These are phyloP conservation scores for Tricholomella constricta DNA, from an alignment of 768 basidiomycete species.

Conservation along the genomic window DNA sequence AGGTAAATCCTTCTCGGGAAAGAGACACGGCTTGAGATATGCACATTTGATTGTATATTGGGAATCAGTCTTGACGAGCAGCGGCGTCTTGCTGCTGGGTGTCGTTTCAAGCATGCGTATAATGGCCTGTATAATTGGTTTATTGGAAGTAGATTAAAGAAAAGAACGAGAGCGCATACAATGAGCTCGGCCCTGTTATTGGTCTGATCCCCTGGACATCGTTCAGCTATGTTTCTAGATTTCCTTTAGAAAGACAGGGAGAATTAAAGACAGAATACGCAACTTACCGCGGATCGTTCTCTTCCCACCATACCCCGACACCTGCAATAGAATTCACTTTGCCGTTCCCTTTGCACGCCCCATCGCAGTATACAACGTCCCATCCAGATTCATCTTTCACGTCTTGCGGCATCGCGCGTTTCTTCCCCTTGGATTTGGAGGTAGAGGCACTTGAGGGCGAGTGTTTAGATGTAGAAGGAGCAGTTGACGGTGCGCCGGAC, in stretches of 20 bases:
- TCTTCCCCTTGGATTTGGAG: conserved; percentile 31
- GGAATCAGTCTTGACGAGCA: conserved; percentile 87
- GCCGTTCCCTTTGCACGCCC: conserved; percentile 86
- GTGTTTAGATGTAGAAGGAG: not conserved
- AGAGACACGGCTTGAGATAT: conserved; percentile 15
- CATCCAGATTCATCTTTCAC: conserved; percentile 33
- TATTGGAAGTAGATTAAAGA: not conserved
- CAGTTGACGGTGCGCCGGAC: conserved; percentile 11
- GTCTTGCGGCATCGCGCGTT: conserved; percentile 28
- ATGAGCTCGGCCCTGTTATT: conserved; percentile 90
- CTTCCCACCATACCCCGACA: conserved; percentile 89
- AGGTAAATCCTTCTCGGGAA: conserved; percentile 1
- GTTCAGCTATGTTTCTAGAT: conserved; percentile 75
- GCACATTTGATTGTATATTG: conserved; percentile 80
- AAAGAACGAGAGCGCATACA: conserved; percentile 41
- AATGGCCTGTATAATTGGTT: conserved; percentile 62
- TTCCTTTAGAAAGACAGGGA: not conserved
- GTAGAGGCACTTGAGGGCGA: not conserved
- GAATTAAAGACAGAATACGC: not conserved
- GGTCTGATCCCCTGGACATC: conserved; percentile 81
- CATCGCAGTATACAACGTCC: conserved; percentile 81
- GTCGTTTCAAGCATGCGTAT: conserved; percentile 77
- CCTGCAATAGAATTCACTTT: conserved; percentile 68
- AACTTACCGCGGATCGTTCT: conserved; percentile 58
- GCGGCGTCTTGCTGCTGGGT: conserved; percentile 50